Evolutionary conservation across 345 rosid genomes (phyloP).

Genomic region (Euphorbia lathyris): DNA sequence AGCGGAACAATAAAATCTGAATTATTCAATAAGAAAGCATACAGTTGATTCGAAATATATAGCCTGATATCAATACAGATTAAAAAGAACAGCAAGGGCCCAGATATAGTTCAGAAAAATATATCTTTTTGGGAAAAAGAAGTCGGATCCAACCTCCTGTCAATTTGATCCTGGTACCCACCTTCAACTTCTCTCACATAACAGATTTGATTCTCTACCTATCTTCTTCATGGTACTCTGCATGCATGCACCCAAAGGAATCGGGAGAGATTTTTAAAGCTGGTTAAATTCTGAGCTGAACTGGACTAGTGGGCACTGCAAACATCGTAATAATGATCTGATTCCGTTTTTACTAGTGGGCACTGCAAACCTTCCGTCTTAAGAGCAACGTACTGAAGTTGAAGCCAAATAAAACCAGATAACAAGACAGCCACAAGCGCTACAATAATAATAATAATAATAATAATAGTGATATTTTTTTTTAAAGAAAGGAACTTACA

Average conservation of each 20-base stretch:
- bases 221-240: not conserved
- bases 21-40: not conserved
- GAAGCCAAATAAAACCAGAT: not conserved
- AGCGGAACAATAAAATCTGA: not conserved
- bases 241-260: not conserved
- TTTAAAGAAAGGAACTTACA: not conserved
- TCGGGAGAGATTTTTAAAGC: not conserved
- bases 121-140: no score
- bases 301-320: not conserved
- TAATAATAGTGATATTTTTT: no score
- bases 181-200: not conserved
- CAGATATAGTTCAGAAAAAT: no score
- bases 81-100: no score
- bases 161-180: no score
- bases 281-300: not conserved
- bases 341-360: no score
- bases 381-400: not conserved
- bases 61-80: no score
- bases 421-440: not conserved
- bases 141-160: no score
- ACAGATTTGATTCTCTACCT: not conserved
- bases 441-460: no score
- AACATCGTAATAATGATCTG: no score
- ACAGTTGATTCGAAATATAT: not conserved
- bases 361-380: not conserved